Base-by-base conservation (phyloP, 441 rosid genomes). In the Flueggea neowawraea region DNA sequence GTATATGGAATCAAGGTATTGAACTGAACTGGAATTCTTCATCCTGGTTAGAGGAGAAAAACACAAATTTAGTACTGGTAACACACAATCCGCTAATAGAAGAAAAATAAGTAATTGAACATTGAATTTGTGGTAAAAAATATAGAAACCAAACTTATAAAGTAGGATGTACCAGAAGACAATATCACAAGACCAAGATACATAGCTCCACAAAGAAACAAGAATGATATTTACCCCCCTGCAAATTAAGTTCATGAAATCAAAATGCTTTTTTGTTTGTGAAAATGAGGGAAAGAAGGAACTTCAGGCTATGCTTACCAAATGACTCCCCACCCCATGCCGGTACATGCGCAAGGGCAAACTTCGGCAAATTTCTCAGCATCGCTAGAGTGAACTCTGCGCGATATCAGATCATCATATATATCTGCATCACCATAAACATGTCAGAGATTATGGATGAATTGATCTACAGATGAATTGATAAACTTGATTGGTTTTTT, bases 341-440 rank as follows among this genome's bases (percentile, higher is more conserved):
- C 98, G 57, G 68, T 87, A 69, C 98, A 92, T 53, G 89, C 87
- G 75, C 96, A 89, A 60, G 94, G 98, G 62, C 98, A 92, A 54
- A 82, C 76, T 84, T 89, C 98, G 15, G 98, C 98, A 75, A 92
- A 92, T 79, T 92, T 92, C 85, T 92, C 98, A 62, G 98, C 98
- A 70, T 92, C 98, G 0, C 98, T 87, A 10, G 96, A 82, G 71
- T 87, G 45, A 57, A 87, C 87, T 73, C 96, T 84, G 68, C 95
- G 87, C 15, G 98, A 92, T 79, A 89, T 89, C 54, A 89, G 66
- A 74, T 92, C 98, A 67, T 92, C 98, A 39, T 92, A 92, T 22
- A 92, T 92, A 68, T 92, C 96, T 89, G 74, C 62, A 72, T 36
- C 4, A 39, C 16, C 45, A 47, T 8, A 63, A 17, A 57, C 10